Evolutionary conservation across 805 yeast genomes (phyloP), one percentile per base, ranked within the genome.

Genomic region (Pichia occidentalis): DNA sequence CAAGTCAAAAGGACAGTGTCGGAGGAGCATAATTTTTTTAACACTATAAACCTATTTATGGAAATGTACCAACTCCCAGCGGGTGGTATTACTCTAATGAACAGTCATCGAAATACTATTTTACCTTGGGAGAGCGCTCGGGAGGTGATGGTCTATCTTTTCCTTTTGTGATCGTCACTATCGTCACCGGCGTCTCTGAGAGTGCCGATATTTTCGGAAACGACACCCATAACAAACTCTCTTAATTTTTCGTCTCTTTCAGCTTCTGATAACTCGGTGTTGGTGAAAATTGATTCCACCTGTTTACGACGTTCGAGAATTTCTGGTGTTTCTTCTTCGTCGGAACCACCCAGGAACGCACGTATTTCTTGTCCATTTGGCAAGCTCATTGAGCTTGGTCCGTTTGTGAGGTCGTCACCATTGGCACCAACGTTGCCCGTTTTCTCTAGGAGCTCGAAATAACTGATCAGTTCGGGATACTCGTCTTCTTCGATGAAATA

Each of bases 401-500:
- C 1, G 18, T n/a, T 18, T n/a, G 27, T n/a, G 3, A 14, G 2
- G 18, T 20, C 26, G 32, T 32, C 5, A 32, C 39, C 4, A n/a
- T 11, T 13, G 2, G 31, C 22, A 19, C 32, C 32, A 2, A 12
- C n/a, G 24, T 31, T 36, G 11, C 34, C 41, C 5, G 30, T 24
- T 9, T 20, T 28, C 23, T 46, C 52, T 2, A 36, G 24, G 20
- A 24, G 19, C 10, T 36, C 23, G 49, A 88, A 64, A 52, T 82
- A 92, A 24, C 64, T 68, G 8, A 77, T 77, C 11, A 90, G 63
- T 26, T 86, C 95, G 2, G 92, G 88, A 48, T 71, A 80, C 47
- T 90, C 97, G 16, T 72, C 86, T 31, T 87, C 96, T 46, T 86
- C 95, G 52, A 79, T 85, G 28, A 84, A 77, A 55, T 74, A 80